Evolutionary conservation across 306 rosid species (phyloP).

Genomic region (Vigna angularis): DNA sequence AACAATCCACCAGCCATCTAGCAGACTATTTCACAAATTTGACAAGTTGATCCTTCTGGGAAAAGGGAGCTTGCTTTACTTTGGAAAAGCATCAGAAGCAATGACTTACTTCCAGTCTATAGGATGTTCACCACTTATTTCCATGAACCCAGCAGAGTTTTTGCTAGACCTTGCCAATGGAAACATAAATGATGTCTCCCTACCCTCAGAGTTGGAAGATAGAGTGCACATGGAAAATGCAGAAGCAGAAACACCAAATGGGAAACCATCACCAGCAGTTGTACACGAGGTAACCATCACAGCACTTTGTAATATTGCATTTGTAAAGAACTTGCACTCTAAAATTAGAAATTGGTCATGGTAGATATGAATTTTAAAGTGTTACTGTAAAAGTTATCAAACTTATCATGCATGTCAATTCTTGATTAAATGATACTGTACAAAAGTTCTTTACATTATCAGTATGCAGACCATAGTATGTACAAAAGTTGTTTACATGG

Average conservation of each 20-base stretch:
- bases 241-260: slow-evolving; percentile 58
- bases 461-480: not conserved
- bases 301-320: not conserved
- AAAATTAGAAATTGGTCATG: not conserved
- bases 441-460: not conserved
- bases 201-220: slow-evolving; percentile 93
- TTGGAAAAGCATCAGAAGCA: slow-evolving; percentile 91
- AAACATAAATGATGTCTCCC: slow-evolving; percentile 80
- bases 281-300: slow-evolving; percentile 80
- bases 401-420: not conserved
- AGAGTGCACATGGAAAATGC: slow-evolving; percentile 75
- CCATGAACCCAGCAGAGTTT: slow-evolving; percentile 99
- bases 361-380: not conserved
- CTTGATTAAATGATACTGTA: not conserved
- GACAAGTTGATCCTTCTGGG: slow-evolving; percentile 97
- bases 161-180: slow-evolving; percentile 96
- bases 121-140: slow-evolving; percentile 87
- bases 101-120: slow-evolving; percentile 83
- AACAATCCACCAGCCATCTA: slow-evolving; percentile 97
- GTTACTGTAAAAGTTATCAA: not conserved
- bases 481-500: not conserved
- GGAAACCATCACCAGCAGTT: slow-evolving; percentile 79
- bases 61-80: slow-evolving; percentile 91
- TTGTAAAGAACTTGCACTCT: not conserved
- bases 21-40: slow-evolving; percentile 93